Percentiles rank a stretch among this genome's conserved stretches.
Evolutionary conservation across 2,329 filamentous ascomycete genomes (phyloP).

Genomic region (Botrytis sinoallii): DNA sequence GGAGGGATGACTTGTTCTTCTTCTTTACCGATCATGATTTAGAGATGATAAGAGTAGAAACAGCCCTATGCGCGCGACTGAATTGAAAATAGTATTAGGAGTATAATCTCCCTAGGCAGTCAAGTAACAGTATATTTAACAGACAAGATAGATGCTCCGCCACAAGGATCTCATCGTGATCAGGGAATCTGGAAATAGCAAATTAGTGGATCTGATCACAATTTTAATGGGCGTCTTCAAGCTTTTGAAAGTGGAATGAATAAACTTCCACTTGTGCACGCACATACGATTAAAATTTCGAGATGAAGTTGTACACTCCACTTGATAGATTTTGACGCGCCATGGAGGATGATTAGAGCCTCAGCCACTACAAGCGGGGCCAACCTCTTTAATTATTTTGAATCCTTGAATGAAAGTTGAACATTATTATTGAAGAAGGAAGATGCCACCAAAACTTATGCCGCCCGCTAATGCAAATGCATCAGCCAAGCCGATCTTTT

Average conservation of each 20-base stretch:
- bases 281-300: not conserved
- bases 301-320: not conserved
- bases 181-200: not conserved
- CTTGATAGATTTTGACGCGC: slow-evolving; percentile 6
- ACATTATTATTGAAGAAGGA: not conserved
- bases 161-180: not conserved
- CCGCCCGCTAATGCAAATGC: slow-evolving; percentile 17
- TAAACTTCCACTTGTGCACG: not conserved
- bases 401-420: not conserved
- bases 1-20: not conserved
- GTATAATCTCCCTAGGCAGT: not conserved
- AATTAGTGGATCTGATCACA: not conserved
- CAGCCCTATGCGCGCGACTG: not conserved
- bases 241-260: slow-evolving; percentile 8
- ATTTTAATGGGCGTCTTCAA: slow-evolving; percentile 4
- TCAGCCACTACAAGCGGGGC: slow-evolving; percentile 10
- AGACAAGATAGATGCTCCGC: not conserved
- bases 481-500: slow-evolving; percentile 16
- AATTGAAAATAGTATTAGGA: not conserved
- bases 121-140: not conserved
- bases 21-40: not conserved
- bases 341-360: not conserved
- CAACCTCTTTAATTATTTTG: slow-evolving; percentile 6
- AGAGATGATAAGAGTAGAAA: not conserved
- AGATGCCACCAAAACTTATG: not conserved